Conservation (phyloP, 164 flowering plant genomes). For the Sextonia rubra region DNA sequence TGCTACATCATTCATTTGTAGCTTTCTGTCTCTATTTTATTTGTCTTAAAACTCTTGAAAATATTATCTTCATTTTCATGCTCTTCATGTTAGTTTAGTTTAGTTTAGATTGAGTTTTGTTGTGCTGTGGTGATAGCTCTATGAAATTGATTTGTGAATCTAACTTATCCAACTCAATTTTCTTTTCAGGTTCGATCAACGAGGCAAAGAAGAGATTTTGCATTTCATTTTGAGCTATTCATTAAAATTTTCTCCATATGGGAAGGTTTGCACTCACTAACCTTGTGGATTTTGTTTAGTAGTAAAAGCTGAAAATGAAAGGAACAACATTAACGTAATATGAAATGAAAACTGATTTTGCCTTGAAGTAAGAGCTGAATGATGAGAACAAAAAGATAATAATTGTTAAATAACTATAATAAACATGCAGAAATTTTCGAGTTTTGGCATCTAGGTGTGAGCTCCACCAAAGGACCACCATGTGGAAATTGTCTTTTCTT, state of each 20-base stretch:
- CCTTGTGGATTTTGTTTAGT: background rate
- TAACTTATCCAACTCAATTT: background rate
- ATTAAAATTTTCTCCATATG: constrained; percentile 55
- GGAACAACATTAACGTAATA: too few species aligned
- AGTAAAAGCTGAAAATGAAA: too few species aligned
- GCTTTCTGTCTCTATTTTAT: background rate
- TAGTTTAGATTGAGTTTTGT: background rate
- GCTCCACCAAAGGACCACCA: too few species aligned
- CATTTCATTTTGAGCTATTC: constrained; percentile 50
- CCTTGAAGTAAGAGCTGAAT: too few species aligned
- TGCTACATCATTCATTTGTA: background rate
- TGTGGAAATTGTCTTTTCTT: too few species aligned
- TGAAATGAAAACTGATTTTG: too few species aligned
- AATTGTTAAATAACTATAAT: too few species aligned
- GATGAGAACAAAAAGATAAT: too few species aligned
- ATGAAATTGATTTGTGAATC: background rate
- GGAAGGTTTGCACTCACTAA: constrained; percentile 46
- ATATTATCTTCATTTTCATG: background rate
- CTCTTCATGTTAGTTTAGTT: background rate
- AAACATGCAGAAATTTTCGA: too few species aligned
- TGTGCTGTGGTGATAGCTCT: background rate
- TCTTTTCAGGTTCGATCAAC: constrained; percentile 51
- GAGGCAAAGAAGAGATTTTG: constrained; percentile 44
- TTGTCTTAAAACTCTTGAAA: background rate
- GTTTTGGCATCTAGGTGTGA: too few species aligned